Conservation (phyloP, 2,329 filamentous ascomycete species). For the Pyrenophora tritici-repentis region DNA sequence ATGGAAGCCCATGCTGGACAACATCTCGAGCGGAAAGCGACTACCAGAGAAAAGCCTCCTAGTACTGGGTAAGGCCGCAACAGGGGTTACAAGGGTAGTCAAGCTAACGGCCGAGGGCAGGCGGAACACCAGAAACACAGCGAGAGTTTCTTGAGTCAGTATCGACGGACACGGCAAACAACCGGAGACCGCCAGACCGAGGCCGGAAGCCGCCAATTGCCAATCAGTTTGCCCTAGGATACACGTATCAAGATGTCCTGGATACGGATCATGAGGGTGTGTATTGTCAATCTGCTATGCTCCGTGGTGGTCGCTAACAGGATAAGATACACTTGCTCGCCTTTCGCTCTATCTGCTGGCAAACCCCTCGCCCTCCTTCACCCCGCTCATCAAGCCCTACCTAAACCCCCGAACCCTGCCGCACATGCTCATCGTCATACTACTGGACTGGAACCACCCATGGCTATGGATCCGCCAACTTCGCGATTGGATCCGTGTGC, state of each 20-base stretch:
- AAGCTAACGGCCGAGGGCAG: conserved; percentile 51
- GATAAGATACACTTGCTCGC: conserved; percentile 80
- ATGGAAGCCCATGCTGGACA: conserved; percentile 92
- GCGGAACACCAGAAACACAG: conserved; percentile 81
- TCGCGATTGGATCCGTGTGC: conserved; percentile 83
- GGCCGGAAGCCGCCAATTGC: conserved; percentile 72
- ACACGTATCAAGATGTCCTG: conserved; percentile 93
- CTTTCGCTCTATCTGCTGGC: conserved; percentile 87
- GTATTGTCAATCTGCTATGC: conserved; percentile 18
- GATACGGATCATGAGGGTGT: conserved; percentile 91
- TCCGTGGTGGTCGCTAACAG: conserved; percentile 13
- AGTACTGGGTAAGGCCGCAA: conserved; percentile 69
- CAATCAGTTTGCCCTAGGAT: conserved; percentile 89
- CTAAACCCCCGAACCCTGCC: conserved; percentile 82
- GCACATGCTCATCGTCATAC: conserved; percentile 82
- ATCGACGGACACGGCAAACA: conserved; percentile 45
- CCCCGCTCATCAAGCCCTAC: conserved; percentile 80
- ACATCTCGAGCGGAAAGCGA: conserved; percentile 85
- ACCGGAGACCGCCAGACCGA: conserved; percentile 59
- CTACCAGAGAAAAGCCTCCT: conserved; percentile 90
- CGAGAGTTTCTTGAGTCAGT: conserved; percentile 74
- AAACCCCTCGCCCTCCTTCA: conserved; percentile 81
- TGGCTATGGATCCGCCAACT: conserved; percentile 91
- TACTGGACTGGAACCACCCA: conserved; percentile 95
- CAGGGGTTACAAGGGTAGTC: conserved; percentile 13